Conservation (phyloP, 1,284 basidiomycete genomes). For the Coniferiporia sulphurascens region DNA sequence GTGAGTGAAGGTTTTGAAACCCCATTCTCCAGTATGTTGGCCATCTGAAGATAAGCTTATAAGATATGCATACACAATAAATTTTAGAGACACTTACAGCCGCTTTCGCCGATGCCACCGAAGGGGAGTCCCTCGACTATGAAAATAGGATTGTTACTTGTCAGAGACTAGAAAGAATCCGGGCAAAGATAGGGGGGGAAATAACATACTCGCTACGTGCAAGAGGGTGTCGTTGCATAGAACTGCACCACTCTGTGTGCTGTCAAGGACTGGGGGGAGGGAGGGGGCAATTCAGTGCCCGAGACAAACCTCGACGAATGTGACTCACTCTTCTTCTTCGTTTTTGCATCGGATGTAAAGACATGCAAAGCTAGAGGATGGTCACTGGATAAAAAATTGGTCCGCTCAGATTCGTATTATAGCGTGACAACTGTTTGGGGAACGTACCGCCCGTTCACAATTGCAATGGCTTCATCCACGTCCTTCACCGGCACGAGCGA, state of each 20-base stretch:
- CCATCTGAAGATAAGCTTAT: constrained; percentile 40
- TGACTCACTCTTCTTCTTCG: constrained; percentile 55
- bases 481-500: constrained; percentile 73
- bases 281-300: constrained; percentile 4
- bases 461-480: constrained; percentile 68
- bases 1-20: constrained; percentile 70
- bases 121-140: constrained; percentile 67
- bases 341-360: constrained; percentile 55
- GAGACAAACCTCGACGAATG: not conserved
- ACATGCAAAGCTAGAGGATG: constrained; percentile 77
- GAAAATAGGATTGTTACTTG: not conserved
- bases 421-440: not conserved
- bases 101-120: constrained; percentile 69
- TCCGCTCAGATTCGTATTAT: not conserved
- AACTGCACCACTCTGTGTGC: constrained; percentile 62
- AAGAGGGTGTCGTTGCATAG: constrained; percentile 65
- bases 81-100: constrained; percentile 42
- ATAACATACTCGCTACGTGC: constrained; percentile 44
- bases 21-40: constrained; percentile 56
- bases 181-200: not conserved
- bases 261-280: constrained; percentile 50
- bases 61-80: not conserved
- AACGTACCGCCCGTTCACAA: constrained; percentile 56
- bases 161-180: not conserved
- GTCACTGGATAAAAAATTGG: constrained; percentile 39